Base-by-base conservation (phyloP, 352 stramenopile species). In the Phytophthora agathidicida region DNA sequence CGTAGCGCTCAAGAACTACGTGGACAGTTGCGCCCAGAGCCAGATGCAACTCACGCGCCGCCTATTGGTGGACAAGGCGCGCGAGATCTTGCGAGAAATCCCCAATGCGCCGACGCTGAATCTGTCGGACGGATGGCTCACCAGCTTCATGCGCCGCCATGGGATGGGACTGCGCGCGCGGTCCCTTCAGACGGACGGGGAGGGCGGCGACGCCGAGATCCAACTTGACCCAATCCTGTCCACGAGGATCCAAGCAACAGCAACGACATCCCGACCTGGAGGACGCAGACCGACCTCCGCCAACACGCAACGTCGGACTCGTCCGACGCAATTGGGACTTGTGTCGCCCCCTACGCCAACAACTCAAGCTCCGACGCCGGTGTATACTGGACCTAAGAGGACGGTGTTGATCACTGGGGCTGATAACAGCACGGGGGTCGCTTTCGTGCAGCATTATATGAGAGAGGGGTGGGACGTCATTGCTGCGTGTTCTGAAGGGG, bases 341-440 rank as follows among this genome's bases (percentile, higher is more conserved):
- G 55, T 61, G 9, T n/a, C 60, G 14, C 13, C 41, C 13, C 47
- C 48, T 1, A 43, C 47, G n/a, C 22, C 23, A 24, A 10, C 22
- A 2, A 8, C 22, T 17, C 32, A 45, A 46, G 13, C 23, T 2
- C 47, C 41, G 1, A 16, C 35, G 9, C 41, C 55, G 3, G 41
- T 66, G 14, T 70, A 70, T 44, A 68, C 57, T 8, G 63, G 57
- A 19, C 45, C 56, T 6, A 60, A 59, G 31, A 65, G 74, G 27
- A 80, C 71, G n/a, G 75, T 85, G 31, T 28, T 83, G 5, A 79
- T 86, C 57, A 83, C 76, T 14, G 76, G 76, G 10, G 58, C 56
- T 16, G 72, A 66, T 38, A 67, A 62, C 28, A 68, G 57, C 16
- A 71, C 77, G 10, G 75, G 75, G 0, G 30, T 78, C 32, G 66